These are phyloP conservation scores for Leucoagaricus sp. DNA, from an alignment of 1,284 basidiomycete genomes.

Conservation along the genomic window DNA sequence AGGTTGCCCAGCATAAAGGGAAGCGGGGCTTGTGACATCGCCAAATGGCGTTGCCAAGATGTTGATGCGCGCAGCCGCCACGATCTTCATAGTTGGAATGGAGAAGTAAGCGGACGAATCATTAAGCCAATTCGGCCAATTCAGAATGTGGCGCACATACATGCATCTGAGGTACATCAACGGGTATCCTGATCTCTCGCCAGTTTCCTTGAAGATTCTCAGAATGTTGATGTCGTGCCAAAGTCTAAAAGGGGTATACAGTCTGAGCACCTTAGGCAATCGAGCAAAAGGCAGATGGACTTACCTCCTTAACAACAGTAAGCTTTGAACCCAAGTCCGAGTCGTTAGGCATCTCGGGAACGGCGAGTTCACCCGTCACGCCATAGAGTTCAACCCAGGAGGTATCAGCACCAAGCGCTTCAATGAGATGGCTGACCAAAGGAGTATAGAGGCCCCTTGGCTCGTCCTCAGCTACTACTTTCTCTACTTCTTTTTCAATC, in stretches of 20 bases:
- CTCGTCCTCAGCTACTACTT: slow-evolving; percentile 37
- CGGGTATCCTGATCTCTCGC: slow-evolving; percentile 75
- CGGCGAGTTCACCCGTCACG: slow-evolving; percentile 64
- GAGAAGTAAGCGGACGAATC: slow-evolving; percentile 1
- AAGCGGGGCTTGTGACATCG: slow-evolving; percentile 32
- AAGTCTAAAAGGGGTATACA: slow-evolving; percentile 32
- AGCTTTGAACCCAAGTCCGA: slow-evolving; percentile 40
- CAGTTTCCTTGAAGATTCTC: slow-evolving; percentile 46
- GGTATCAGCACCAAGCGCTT: slow-evolving; percentile 59
- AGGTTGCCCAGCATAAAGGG: slow-evolving; percentile 79
- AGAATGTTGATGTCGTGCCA: slow-evolving; percentile 42
- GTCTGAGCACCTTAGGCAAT: not conserved
- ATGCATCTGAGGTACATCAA: slow-evolving; percentile 80
- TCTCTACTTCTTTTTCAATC: slow-evolving; percentile 51
- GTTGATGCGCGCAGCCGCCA: slow-evolving; percentile 65
- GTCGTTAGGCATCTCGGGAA: slow-evolving; percentile 45
- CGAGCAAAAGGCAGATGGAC: not conserved
- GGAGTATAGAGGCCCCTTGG: slow-evolving; percentile 36
- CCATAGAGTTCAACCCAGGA: slow-evolving; percentile 70
- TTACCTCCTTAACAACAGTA: slow-evolving; percentile 42
- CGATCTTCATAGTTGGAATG: slow-evolving; percentile 47
- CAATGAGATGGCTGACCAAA: slow-evolving; percentile 51
- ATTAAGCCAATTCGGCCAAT: not conserved
- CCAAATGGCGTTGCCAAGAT: slow-evolving; percentile 44
- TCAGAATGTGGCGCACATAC: slow-evolving; percentile 43